These are phyloP conservation scores for Trametes maxima DNA, from an alignment of 768 basidiomycete species.

Conservation along the genomic window DNA sequence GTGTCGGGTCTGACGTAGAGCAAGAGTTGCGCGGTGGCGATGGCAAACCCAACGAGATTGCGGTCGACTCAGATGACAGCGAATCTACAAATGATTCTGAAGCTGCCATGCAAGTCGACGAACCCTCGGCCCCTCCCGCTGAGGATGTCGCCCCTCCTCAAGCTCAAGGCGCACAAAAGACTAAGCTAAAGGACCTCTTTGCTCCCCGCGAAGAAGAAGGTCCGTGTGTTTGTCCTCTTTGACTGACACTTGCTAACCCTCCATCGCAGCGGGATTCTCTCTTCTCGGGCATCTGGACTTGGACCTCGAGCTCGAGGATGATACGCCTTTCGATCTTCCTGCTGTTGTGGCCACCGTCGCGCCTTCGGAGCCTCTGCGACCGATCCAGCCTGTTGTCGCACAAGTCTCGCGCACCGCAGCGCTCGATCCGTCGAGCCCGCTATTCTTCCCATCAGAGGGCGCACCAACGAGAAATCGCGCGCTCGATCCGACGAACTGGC, in stretches of 20 bases:
- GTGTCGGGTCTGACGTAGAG: conserved; percentile 56
- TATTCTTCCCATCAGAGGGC: conserved; percentile 59
- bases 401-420: conserved; percentile 27
- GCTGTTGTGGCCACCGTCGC: conserved; percentile 13
- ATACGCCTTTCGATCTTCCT: conserved; percentile 38
- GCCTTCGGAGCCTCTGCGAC: conserved; percentile 13
- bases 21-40: conserved; percentile 15
- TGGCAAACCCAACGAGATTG: background rate
- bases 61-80: conserved; percentile 4
- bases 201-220: conserved; percentile 69
- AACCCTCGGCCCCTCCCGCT: conserved; percentile 26
- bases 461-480: conserved; percentile 28
- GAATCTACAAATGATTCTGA: conserved; percentile 5
- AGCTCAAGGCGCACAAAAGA: conserved; percentile 6
- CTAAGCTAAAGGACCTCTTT: conserved; percentile 72
- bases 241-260: background rate
- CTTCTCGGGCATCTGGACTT: conserved; percentile 75
- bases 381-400: conserved; percentile 5
- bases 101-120: conserved; percentile 14
- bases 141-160: background rate
- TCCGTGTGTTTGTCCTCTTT: conserved; percentile 31
- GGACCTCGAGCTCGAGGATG: conserved; percentile 71
- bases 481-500: conserved; percentile 52
- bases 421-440: conserved; percentile 54
- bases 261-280: conserved; percentile 61